Percentiles rank a stretch among this genome's conserved stretches.
phyloP scores from a whole-genome alignment of 495 filamentous ascomycete genomes.

The Sordaria brevicollis region DNA sequence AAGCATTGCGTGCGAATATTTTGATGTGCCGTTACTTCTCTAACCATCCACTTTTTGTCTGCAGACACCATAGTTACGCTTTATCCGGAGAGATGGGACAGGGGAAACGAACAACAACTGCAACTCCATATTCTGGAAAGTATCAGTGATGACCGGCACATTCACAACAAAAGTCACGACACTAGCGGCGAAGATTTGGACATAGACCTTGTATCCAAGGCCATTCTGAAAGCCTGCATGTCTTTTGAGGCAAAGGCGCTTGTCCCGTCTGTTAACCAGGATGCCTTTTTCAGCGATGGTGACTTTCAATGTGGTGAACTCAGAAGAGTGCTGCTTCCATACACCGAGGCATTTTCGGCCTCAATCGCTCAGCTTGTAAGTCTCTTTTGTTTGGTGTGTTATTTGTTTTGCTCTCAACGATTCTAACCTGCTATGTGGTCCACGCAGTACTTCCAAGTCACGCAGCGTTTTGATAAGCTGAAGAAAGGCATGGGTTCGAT shows the following conservation, averaged over 20 bases:
- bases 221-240: background rate
- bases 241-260: constrained; percentile 3
- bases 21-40: background rate
- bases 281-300: background rate
- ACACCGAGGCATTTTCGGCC: constrained; percentile 1
- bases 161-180: background rate
- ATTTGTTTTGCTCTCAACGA: background rate
- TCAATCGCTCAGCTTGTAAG: constrained; percentile 3
- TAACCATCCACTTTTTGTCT: background rate
- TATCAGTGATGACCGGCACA: background rate
- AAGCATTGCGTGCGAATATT: background rate
- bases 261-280: background rate
- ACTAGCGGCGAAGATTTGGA: background rate
- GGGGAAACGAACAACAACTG: background rate
- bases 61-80: constrained; percentile 2
- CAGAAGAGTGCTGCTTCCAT: background rate
- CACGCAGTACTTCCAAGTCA: constrained; percentile 2
- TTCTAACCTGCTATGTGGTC: background rate
- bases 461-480: constrained; percentile 1
- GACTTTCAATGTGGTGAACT: background rate
- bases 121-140: background rate
- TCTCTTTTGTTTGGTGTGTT: background rate
- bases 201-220: background rate
- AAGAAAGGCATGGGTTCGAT: constrained; percentile 2
- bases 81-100: constrained; percentile 1